These are phyloP conservation scores for Colletotrichum eremochloae DNA, from an alignment of 2,329 filamentous ascomycete genomes.

Conservation along the genomic window DNA sequence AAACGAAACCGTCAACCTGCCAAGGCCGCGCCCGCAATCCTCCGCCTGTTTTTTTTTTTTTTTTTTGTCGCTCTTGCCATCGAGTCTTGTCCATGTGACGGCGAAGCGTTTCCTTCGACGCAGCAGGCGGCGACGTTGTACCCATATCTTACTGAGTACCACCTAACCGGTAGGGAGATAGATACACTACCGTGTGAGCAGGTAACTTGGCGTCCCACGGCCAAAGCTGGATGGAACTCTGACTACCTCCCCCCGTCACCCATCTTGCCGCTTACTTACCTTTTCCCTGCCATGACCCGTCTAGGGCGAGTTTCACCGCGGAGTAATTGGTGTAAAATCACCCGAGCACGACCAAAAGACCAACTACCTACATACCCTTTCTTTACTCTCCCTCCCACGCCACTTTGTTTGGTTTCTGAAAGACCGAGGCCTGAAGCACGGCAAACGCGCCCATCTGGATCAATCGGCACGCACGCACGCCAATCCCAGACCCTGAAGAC, in stretches of 20 bases:
- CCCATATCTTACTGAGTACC: too few species aligned
- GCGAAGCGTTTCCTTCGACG: too few species aligned
- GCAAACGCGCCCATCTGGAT: conserved; percentile 37
- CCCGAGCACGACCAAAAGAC: conserved; percentile 12
- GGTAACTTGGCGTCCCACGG: not conserved
- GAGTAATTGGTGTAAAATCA: too few species aligned
- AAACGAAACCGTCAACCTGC: not conserved
- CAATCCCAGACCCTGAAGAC: conserved; percentile 21
- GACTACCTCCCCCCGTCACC: not conserved
- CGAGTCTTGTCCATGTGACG: not conserved
- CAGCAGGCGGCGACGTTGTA: too few species aligned
- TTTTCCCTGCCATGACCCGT: not conserved
- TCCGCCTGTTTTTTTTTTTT: not conserved
- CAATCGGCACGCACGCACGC: conserved; percentile 33
- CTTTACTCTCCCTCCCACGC: not conserved
- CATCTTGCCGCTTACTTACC: not conserved
- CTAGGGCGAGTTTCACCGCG: conserved; percentile 4
- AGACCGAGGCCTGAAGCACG: conserved; percentile 17
- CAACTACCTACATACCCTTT: not conserved
- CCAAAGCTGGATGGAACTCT: not conserved
- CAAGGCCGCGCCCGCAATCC: not conserved
- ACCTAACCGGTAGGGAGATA: too few species aligned
- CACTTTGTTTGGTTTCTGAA: not conserved
- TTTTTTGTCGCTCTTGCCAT: not conserved
- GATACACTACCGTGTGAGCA: too few species aligned